A percentile compares a stretch with the other conserved stretches of the same genome.
phyloP scores from a whole-genome alignment of 192 early-diverging fungal species.

The Thamnidium elegans region DNA sequence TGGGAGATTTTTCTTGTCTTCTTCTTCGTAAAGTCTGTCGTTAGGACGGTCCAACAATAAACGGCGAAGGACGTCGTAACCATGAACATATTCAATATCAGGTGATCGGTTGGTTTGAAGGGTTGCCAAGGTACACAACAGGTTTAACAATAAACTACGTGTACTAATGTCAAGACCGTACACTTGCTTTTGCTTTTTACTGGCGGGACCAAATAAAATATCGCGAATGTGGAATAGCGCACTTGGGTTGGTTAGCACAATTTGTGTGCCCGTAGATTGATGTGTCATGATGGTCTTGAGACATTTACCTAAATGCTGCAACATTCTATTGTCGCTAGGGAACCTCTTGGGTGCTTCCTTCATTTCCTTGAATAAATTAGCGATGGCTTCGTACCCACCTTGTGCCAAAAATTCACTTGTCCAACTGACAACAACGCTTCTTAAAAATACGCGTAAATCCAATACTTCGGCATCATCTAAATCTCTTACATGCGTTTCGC shows the following conservation, averaged over 20 bases:
- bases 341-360: slow-evolving; percentile 32
- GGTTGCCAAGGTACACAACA: slow-evolving; percentile 35
- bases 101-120: slow-evolving; percentile 21
- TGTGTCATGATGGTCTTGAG: slow-evolving; percentile 38
- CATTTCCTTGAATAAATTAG: slow-evolving; percentile 32
- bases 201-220: slow-evolving; percentile 34
- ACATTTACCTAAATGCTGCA: slow-evolving; percentile 37
- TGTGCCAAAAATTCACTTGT: slow-evolving; percentile 30
- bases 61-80: slow-evolving; percentile 33
- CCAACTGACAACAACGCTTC: slow-evolving; percentile 34
- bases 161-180: slow-evolving; percentile 33
- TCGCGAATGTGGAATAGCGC: slow-evolving; percentile 33
- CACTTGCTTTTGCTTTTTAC: slow-evolving; percentile 29
- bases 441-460: slow-evolving; percentile 30
- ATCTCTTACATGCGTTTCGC: slow-evolving; percentile 20
- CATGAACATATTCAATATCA: slow-evolving; percentile 21
- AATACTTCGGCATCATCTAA: slow-evolving; percentile 27
- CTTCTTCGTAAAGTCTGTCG: background rate
- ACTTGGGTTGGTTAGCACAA: slow-evolving; percentile 29
- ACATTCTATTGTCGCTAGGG: slow-evolving; percentile 29
- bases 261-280: slow-evolving; percentile 25
- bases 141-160: slow-evolving; percentile 30
- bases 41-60: slow-evolving; percentile 27
- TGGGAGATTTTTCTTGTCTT: background rate
- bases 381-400: slow-evolving; percentile 32